Base-by-base conservation (phyloP, 2,329 filamentous ascomycete species). In the Diaporthe sp. region DNA sequence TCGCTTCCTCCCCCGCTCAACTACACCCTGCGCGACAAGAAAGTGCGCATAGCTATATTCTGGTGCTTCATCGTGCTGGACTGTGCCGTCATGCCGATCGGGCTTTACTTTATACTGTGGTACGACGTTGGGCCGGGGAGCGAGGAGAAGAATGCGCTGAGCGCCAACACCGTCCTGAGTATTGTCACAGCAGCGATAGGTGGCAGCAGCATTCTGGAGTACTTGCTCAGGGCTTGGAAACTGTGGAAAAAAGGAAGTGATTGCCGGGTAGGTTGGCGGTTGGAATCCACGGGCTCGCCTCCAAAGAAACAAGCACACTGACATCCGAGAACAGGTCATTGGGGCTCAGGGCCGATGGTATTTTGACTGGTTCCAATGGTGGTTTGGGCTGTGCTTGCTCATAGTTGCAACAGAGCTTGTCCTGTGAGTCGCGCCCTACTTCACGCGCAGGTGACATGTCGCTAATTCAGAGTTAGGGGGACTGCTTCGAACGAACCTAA, bases 291-390 rank as follows among this genome's bases (percentile, higher is more conserved):
- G 31, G 55, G 20, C 17, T n/a, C 31, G 55, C 55, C 20, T 37
- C 55, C 31, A 31, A 58, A 13, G 2, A 17, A 25, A 25, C 10
- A 13, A 28, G 58, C n/a, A 9, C n/a, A 28, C 37, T 58, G 28
- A 58, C 74, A 89, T 87, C 61, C 87, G 83, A 8, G 90, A 88
- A 78, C 85, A 88, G 42, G 87, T 89, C 7, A 79, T 81, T 34
- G 80, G 78, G 13, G 80, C 79, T 1, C 68, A 28, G n/a, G 55
- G 75, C n/a, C 65, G 76, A 37, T 72, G 74, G 76, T 82, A 88
- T 80, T 83, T 90, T n/a, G 89, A 90, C 75, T 90, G 86, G 85
- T 90, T 90, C 79, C 89, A 90, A 74, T 90, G 88, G 88, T 89
- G 89, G 78, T 85, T 89, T 60, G 87, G 86, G 3, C 78, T 89